Evolutionary conservation across 225 moss, liverwort and hornwort species (phyloP).

Genomic region (Sphagnum contortum): DNA sequence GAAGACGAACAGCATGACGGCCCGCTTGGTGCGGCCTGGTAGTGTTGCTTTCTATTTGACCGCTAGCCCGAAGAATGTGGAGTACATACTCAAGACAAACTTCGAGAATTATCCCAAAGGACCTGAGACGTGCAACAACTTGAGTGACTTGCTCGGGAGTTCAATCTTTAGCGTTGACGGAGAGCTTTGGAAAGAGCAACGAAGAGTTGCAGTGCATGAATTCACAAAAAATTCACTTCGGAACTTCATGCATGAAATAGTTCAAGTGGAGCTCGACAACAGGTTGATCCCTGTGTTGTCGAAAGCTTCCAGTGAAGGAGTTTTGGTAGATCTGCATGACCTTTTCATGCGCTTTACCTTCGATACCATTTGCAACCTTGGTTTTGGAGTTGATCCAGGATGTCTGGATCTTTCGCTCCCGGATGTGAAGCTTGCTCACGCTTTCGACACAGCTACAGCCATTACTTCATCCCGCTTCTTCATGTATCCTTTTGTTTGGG

Average conservation of each 20-base stretch:
- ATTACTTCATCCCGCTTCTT: constrained; percentile 36
- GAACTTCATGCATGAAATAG: constrained; percentile 13
- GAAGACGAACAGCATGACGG: constrained; percentile 11
- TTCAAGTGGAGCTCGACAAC: constrained; percentile 10
- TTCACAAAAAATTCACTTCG: constrained; percentile 23
- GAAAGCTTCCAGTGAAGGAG: constrained; percentile 8
- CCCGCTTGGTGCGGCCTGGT: constrained; percentile 8
- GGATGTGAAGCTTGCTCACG: constrained; percentile 39
- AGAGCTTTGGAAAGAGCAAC: constrained; percentile 29
- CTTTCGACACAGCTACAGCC: constrained; percentile 49
- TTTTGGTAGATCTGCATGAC: constrained; percentile 46
- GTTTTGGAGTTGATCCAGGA: constrained; percentile 60
- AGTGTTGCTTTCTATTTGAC: constrained; percentile 4
- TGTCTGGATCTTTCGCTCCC: constrained; percentile 50
- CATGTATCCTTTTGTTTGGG: constrained; percentile 34
- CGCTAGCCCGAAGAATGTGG: constrained; percentile 24
- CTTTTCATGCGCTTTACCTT: constrained; percentile 58
- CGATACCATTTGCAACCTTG: constrained; percentile 65
- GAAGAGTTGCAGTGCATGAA: constrained; percentile 32
- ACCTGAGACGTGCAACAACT: neutral
- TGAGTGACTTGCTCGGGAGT: constrained; percentile 21
- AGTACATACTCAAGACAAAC: constrained; percentile 35
- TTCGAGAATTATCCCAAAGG: constrained; percentile 35
- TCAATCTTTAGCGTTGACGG: constrained; percentile 46
- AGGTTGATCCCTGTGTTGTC: constrained; percentile 17